Percentiles rank a stretch among this genome's conserved stretches.
Evolutionary conservation across 2,329 filamentous ascomycete genomes (phyloP).

Genomic region (Cadophora sp.): DNA sequence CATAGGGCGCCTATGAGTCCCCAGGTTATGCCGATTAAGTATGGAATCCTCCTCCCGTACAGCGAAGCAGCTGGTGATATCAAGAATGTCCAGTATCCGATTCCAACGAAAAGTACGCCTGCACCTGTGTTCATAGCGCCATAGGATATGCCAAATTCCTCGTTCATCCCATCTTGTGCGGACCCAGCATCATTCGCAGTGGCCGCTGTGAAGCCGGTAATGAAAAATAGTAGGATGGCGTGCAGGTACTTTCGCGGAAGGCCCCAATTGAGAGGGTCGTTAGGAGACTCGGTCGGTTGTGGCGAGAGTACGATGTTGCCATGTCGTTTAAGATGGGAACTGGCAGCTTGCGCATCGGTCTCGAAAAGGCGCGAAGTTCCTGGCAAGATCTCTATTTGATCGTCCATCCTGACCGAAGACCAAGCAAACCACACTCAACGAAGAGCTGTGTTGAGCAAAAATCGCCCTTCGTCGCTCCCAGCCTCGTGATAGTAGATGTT

Average conservation of each 20-base stretch:
- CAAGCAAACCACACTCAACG: not conserved
- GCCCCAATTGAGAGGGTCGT: slow-evolving; percentile 61
- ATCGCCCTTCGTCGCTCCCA: not conserved
- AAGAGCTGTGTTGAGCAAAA: not conserved
- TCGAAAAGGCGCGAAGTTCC: slow-evolving; percentile 33
- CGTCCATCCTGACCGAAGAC: not conserved
- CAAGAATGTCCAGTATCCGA: slow-evolving; percentile 61
- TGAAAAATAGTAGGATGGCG: slow-evolving; percentile 57
- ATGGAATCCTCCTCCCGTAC: slow-evolving; percentile 61
- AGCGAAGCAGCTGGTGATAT: slow-evolving; percentile 59
- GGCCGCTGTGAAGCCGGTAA: slow-evolving; percentile 60
- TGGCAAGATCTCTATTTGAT: slow-evolving; percentile 16
- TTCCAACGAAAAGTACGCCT: slow-evolving; percentile 60
- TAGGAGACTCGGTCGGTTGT: slow-evolving; percentile 57
- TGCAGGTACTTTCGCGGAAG: slow-evolving; percentile 56
- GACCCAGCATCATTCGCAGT: slow-evolving; percentile 62
- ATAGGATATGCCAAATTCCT: slow-evolving; percentile 58
- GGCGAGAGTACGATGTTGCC: slow-evolving; percentile 59
- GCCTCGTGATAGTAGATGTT: slow-evolving; percentile 1
- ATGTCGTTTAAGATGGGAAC: slow-evolving; percentile 36
- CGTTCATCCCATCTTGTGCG: slow-evolving; percentile 56
- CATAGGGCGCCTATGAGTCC: slow-evolving; percentile 59
- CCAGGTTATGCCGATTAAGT: slow-evolving; percentile 57
- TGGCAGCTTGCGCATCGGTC: slow-evolving; percentile 26
- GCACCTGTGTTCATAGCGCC: slow-evolving; percentile 61